Conservation (phyloP, 495 filamentous ascomycete species). For the Chaetomium cochliodes region DNA sequence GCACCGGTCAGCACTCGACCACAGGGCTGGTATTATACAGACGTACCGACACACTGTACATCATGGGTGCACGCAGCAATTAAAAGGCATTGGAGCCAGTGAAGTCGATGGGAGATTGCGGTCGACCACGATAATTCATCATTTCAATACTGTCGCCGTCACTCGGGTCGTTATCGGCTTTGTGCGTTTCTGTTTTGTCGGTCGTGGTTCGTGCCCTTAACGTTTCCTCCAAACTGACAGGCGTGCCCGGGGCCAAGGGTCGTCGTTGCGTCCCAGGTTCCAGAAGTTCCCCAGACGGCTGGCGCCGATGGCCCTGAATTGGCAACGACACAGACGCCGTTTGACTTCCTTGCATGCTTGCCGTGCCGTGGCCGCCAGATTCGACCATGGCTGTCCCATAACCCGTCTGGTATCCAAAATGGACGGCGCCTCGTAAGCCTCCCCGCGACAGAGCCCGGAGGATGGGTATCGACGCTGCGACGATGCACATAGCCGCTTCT, state of each 20-base stretch:
- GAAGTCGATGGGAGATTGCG: constrained; percentile 28
- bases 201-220: constrained; percentile 2
- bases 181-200: background rate
- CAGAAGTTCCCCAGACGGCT: background rate
- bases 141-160: constrained; percentile 30
- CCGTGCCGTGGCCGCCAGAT: background rate
- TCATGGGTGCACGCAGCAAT: background rate
- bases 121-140: constrained; percentile 23
- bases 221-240: too few relatives aligned
- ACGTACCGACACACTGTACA: background rate
- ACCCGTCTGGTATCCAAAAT: constrained; percentile 24
- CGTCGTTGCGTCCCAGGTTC: too few relatives aligned
- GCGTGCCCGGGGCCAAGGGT: too few relatives aligned
- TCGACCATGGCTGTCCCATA: constrained; percentile 24
- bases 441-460: constrained; percentile 35
- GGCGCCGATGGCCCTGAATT: background rate
- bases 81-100: constrained; percentile 4
- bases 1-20: too few relatives aligned
- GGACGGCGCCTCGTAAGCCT: background rate
- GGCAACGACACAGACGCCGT: constrained; percentile 1
- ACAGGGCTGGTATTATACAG: too few relatives aligned
- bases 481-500: constrained; percentile 39
- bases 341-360: background rate
- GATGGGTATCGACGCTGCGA: constrained; percentile 41
- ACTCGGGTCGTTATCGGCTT: constrained; percentile 14